Conservation (phyloP, 2,329 filamentous ascomycete species). For the Ilyonectria robusta region DNA sequence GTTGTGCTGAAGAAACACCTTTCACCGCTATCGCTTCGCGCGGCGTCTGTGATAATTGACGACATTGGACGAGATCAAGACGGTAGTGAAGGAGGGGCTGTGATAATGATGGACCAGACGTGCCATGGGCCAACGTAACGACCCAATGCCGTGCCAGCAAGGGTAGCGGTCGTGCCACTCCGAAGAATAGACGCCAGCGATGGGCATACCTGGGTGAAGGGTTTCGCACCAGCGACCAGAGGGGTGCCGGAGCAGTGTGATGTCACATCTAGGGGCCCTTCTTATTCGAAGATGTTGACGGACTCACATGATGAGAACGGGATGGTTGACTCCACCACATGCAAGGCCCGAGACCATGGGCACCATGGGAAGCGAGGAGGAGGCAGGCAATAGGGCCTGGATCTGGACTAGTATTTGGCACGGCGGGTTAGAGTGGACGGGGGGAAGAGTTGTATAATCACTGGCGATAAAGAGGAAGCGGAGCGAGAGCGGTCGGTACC, state of each 20-base stretch:
- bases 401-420: slow-evolving; percentile 12
- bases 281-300: slow-evolving; percentile 25
- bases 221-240: not conserved
- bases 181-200: slow-evolving; percentile 25
- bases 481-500: slow-evolving; percentile 4
- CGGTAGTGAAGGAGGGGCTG: slow-evolving; percentile 6
- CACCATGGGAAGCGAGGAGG: slow-evolving; percentile 1
- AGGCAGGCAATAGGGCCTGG: slow-evolving; percentile 14
- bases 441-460: not conserved
- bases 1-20: not conserved
- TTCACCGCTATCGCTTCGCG: slow-evolving; percentile 15
- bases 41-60: slow-evolving; percentile 12
- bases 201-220: slow-evolving; percentile 18
- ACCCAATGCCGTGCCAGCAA: slow-evolving; percentile 21
- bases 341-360: slow-evolving; percentile 18
- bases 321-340: slow-evolving; percentile 17
- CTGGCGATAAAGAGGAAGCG: slow-evolving; percentile 1
- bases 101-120: slow-evolving; percentile 18
- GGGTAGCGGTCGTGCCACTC: slow-evolving; percentile 26
- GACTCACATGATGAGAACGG: slow-evolving; percentile 24
- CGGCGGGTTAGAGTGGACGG: slow-evolving; percentile 7
- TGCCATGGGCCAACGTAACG: slow-evolving; percentile 13
- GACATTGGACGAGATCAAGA: slow-evolving; percentile 8
- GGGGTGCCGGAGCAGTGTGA: slow-evolving; percentile 12
- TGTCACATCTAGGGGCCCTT: slow-evolving; percentile 22